A percentile compares a stretch with the other conserved stretches of the same genome.
Evolutionary conservation across 441 rosid species (phyloP).

Genomic region (Eutrema salsugineum): DNA sequence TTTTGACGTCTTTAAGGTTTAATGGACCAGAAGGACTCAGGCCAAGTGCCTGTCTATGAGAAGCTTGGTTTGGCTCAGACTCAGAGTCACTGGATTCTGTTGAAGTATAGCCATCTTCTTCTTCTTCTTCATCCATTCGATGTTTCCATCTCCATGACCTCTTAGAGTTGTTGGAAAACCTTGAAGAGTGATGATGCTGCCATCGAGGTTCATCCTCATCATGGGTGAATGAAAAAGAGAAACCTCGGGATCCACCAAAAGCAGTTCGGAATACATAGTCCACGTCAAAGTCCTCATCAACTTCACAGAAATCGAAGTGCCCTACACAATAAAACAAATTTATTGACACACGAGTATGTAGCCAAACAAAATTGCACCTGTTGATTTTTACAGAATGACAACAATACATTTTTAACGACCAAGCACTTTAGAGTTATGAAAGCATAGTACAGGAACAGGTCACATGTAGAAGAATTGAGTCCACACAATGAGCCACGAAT

Average conservation of each 20-base stretch:
- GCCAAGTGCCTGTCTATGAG: conserved; percentile 80
- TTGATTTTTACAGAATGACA: background rate
- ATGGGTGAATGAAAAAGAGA: conserved; percentile 60
- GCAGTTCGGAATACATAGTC: conserved; percentile 59
- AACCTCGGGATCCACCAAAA: conserved; percentile 53
- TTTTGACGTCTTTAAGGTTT: conserved; percentile 69
- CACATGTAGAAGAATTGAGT: background rate
- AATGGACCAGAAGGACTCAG: conserved; percentile 69
- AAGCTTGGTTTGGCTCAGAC: conserved; percentile 44
- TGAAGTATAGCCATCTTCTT: conserved; percentile 53
- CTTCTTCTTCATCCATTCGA: conserved; percentile 27
- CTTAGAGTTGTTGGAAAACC: conserved; percentile 37
- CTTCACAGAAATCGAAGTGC: conserved; percentile 61
- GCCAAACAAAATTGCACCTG: background rate
- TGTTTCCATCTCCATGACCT: conserved; percentile 42
- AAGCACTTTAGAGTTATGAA: background rate
- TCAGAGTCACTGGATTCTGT: conserved; percentile 32
- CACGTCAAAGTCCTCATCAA: conserved; percentile 40
- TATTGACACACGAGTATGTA: background rate
- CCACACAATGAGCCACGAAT: background rate
- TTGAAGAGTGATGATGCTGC: conserved; percentile 35
- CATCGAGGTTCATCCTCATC: conserved; percentile 56
- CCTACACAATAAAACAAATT: conserved; percentile 37
- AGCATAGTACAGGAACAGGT: background rate
- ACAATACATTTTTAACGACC: background rate